Evolutionary conservation across 495 filamentous ascomycete genomes (phyloP).

Genomic region (Cryomyces antarcticus): DNA sequence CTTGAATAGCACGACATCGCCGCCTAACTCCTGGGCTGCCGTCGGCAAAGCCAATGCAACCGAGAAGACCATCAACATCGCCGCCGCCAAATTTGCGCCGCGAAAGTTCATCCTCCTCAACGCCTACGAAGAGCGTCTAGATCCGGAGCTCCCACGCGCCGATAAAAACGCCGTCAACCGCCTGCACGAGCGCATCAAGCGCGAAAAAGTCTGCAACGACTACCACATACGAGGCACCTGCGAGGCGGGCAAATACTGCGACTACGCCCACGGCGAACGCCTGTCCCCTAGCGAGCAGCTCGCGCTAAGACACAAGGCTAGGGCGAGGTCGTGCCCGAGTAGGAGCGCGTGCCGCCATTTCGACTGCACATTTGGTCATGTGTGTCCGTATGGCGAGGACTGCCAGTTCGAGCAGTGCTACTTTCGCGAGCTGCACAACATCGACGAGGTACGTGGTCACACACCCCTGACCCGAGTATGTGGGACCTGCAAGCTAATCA

Average conservation of each 20-base stretch:
- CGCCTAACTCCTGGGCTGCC: conserved; percentile 9
- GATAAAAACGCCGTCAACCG: conserved; percentile 7
- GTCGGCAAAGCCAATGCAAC: conserved; percentile 11
- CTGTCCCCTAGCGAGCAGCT: conserved; percentile 11
- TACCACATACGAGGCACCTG: conserved; percentile 19
- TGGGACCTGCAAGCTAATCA: too few relatives aligned
- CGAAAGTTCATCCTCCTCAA: conserved; percentile 15
- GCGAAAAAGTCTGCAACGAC: conserved; percentile 17
- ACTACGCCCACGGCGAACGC: conserved; percentile 15
- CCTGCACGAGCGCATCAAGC: conserved; percentile 9
- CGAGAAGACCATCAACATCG: conserved; percentile 14
- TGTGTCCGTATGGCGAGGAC: conserved; percentile 1
- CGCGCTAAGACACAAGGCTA: conserved; percentile 15
- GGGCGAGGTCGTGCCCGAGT: conserved; percentile 6
- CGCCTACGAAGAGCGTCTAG: conserved; percentile 13
- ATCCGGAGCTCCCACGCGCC: conserved; percentile 9
- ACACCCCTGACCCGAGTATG: too few relatives aligned
- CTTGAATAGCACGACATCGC: too few relatives aligned
- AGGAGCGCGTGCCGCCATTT: conserved; percentile 9
- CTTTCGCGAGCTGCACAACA: too few relatives aligned
- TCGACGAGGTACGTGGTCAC: too few relatives aligned
- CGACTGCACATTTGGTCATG: conserved; percentile 13
- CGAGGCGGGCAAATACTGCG: conserved; percentile 10
- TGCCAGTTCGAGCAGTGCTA: too few relatives aligned
- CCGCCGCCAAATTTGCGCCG: conserved; percentile 5